Conservation (phyloP, 441 rosid genomes). For the Erysimum pusillum region DNA sequence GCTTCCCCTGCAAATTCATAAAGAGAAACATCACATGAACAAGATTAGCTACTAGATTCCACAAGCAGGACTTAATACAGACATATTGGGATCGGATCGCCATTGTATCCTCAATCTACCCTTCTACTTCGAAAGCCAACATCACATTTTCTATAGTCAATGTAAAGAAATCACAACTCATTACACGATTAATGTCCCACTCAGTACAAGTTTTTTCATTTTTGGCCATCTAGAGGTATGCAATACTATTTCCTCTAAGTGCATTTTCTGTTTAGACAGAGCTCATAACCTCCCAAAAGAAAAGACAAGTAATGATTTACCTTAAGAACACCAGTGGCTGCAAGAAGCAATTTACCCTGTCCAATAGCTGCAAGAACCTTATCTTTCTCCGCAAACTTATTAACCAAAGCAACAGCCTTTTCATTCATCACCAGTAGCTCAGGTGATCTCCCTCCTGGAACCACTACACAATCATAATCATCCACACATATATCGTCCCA, state of each 20-base stretch:
- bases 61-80: neutral
- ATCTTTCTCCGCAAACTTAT: constrained; percentile 52
- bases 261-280: neutral
- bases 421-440: constrained; percentile 57
- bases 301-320: constrained; percentile 32
- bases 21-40: constrained; percentile 9
- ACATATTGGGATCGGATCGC: neutral
- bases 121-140: neutral
- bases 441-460: constrained; percentile 63
- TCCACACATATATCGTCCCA: constrained; percentile 53
- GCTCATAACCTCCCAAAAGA: neutral
- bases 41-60: neutral
- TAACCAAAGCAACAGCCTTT: constrained; percentile 53
- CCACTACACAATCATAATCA: constrained; percentile 56
- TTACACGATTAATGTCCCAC: neutral
- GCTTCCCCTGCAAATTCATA: constrained; percentile 41
- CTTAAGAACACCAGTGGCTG: constrained; percentile 60
- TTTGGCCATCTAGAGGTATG: neutral
- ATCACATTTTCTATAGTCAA: constrained; percentile 5
- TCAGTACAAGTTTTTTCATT: neutral
- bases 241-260: neutral
- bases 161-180: neutral
- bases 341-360: constrained; percentile 60
- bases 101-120: neutral
- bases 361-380: constrained; percentile 60